Conservation (phyloP, 139 green algal species). For the Closterium sp. region DNA sequence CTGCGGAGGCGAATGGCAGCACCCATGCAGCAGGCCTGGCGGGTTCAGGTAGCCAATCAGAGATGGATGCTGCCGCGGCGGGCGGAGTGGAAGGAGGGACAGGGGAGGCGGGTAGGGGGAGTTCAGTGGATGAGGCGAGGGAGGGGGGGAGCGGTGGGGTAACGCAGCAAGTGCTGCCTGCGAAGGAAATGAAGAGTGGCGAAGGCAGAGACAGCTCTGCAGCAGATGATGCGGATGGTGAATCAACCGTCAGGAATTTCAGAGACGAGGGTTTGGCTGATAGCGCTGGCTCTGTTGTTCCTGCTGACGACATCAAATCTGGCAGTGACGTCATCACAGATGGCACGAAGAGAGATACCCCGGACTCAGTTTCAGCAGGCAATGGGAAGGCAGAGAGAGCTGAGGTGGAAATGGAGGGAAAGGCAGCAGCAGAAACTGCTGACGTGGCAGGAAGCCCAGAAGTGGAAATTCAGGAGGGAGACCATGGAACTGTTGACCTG, state of each 20-base stretch:
- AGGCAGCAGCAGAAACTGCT: neutral
- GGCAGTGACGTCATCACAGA: neutral
- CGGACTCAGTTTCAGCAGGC: neutral
- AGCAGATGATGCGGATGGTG: neutral
- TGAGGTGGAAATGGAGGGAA: neutral
- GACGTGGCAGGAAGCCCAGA: neutral
- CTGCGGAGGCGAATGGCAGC: neutral
- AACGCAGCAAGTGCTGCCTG: neutral
- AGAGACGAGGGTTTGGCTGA: neutral
- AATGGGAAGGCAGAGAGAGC: slow-evolving; percentile 6
- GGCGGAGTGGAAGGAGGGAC: neutral
- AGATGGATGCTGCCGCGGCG: neutral
- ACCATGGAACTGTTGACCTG: neutral
- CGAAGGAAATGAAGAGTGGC: slow-evolving; percentile 11
- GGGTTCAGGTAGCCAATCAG: neutral
- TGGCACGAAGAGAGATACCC: neutral
- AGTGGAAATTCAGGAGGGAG: neutral
- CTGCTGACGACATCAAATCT: neutral
- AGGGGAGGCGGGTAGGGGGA: neutral
- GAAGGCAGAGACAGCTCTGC: neutral
- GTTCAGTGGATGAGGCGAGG: neutral
- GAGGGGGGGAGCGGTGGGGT: slow-evolving; percentile 1
- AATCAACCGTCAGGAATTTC: no score
- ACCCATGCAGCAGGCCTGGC: neutral
- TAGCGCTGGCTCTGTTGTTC: neutral